Conservation (phyloP, 306 rosid genomes). For the Adenanthera pavonina region DNA sequence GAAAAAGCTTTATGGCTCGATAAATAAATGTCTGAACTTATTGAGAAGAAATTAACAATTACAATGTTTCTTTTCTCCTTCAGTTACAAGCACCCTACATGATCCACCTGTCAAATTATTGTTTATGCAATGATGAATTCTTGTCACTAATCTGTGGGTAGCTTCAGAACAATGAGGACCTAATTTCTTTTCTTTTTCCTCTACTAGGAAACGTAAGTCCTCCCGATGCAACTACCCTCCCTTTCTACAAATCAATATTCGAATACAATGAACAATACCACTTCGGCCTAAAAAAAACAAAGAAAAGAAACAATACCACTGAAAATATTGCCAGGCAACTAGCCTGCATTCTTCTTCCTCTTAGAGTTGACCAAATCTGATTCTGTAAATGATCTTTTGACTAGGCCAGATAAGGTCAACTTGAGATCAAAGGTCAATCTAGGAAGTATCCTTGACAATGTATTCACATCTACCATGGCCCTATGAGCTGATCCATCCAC, state of each 20-base stretch:
- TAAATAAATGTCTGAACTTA: conserved; percentile 3
- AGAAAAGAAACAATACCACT: not conserved
- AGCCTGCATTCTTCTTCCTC: conserved; percentile 68
- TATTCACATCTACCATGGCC: conserved; percentile 81
- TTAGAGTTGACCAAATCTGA: conserved; percentile 57
- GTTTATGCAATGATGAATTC: not conserved
- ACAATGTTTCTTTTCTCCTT: conserved; percentile 38
- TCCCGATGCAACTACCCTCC: not conserved
- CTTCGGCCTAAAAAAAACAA: not conserved
- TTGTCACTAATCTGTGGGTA: not conserved
- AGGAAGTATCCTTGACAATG: conserved; percentile 65
- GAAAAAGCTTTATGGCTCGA: conserved; percentile 1
- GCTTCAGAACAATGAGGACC: not conserved
- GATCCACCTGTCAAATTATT: not conserved
- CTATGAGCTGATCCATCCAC: conserved; percentile 77
- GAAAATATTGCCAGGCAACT: conserved; percentile 42
- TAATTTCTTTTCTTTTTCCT: not conserved
- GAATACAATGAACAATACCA: conserved; percentile 28
- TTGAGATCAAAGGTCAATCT: conserved; percentile 66
- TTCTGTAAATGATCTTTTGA: conserved; percentile 62
- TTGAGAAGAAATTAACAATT: conserved; percentile 38
- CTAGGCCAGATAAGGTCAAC: conserved; percentile 55
- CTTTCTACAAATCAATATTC: conserved; percentile 30
- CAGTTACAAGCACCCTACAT: conserved; percentile 21
- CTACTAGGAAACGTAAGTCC: not conserved